These are phyloP conservation scores for Daldinia loculata DNA, from an alignment of 495 filamentous ascomycete genomes.

Conservation along the genomic window DNA sequence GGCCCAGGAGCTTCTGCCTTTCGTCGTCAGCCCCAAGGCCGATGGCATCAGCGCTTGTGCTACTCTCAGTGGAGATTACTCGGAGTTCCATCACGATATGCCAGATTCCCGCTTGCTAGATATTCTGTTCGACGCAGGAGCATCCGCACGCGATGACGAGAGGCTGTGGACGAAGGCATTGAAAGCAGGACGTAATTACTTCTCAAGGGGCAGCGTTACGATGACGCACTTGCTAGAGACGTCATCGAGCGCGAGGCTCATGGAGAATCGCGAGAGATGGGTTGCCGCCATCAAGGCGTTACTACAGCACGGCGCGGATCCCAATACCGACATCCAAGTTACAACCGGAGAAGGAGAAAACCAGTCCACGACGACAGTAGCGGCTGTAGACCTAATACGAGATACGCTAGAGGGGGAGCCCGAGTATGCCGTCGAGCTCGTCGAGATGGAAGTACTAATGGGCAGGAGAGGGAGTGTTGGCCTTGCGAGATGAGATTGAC, in stretches of 20 bases:
- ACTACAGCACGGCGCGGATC: conserved; percentile 44
- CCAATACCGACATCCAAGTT: conserved; percentile 40
- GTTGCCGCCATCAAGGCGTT: conserved; percentile 45
- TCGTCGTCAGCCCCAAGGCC: conserved; percentile 42
- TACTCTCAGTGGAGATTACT: conserved; percentile 42
- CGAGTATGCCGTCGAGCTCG: conserved; percentile 45
- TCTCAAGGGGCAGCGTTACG: conserved; percentile 44
- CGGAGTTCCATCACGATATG: conserved; percentile 50
- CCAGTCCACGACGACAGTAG: conserved; percentile 37
- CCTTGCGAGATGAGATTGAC: conserved; percentile 28
- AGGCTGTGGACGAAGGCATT: conserved; percentile 40
- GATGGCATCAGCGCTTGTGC: conserved; percentile 47
- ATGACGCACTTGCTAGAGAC: conserved; percentile 48
- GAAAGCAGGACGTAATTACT: conserved; percentile 44
- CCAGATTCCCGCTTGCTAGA: conserved; percentile 43
- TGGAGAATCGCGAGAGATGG: conserved; percentile 46
- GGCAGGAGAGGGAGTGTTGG: conserved; percentile 43
- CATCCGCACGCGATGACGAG: conserved; percentile 28
- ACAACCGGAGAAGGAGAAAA: conserved; percentile 34
- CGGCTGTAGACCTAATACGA: conserved; percentile 44
- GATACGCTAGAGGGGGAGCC: conserved; percentile 46
- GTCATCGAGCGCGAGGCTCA: conserved; percentile 40
- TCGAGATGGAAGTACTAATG: conserved; percentile 44
- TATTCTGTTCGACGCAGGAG: conserved; percentile 40
- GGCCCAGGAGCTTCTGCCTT: conserved; percentile 42